A percentile compares a stretch with the other conserved stretches of the same genome.
Conservation (phyloP, 139 green algal genomes). For the Chlamydomonas asymmetrica region DNA sequence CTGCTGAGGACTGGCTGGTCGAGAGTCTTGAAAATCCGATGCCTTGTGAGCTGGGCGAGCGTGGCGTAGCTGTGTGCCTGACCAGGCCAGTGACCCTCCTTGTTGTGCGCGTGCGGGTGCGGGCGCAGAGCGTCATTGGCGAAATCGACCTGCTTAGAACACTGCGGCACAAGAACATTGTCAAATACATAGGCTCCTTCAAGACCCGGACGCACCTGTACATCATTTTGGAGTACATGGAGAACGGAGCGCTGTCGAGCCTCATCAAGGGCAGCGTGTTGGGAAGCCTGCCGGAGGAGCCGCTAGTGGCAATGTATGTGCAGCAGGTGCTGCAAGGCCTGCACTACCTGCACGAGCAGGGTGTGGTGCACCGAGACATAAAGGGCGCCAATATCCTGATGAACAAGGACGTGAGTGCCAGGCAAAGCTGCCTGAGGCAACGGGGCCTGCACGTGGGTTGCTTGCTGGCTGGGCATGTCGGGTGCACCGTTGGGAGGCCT, state of each 20-base stretch:
- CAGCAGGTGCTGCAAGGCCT: slow-evolving; percentile 80
- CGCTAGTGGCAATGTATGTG: slow-evolving; percentile 88
- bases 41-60: no score
- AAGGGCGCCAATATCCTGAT: slow-evolving; percentile 95
- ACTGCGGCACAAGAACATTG: slow-evolving; percentile 95
- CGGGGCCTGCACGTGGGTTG: no score
- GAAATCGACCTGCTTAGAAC: slow-evolving; percentile 92
- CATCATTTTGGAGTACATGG: slow-evolving; percentile 97
- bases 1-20: no score
- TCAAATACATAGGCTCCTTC: slow-evolving; percentile 95
- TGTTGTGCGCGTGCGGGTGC: no score
- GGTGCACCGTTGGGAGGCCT: no score
- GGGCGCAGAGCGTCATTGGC: slow-evolving; percentile 69
- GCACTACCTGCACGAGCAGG: slow-evolving; percentile 91
- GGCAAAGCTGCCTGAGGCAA: no score
- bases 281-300: slow-evolving; percentile 85
- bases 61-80: no score
- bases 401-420: slow-evolving; percentile 78
- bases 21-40: no score
- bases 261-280: slow-evolving; percentile 92
- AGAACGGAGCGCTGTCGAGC: slow-evolving; percentile 84
- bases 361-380: slow-evolving; percentile 95
- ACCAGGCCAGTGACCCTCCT: no score
- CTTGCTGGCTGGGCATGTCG: no score
- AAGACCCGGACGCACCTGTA: slow-evolving; percentile 91